Conservation (phyloP, 805 yeast genomes). For the Tetrapisispora pingtungensis region DNA sequence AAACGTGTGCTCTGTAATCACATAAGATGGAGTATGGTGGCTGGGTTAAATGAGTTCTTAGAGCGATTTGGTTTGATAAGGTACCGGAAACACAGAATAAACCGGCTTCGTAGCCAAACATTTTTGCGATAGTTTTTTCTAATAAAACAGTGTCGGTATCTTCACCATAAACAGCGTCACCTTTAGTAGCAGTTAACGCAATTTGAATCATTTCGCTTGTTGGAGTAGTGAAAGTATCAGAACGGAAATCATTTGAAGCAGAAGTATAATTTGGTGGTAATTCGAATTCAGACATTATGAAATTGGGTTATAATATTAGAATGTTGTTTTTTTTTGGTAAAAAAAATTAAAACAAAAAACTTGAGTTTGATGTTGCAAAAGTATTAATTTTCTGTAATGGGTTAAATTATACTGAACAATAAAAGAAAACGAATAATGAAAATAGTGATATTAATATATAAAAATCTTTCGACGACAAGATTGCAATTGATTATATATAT, state of each 20-base stretch:
- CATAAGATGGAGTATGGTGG: constrained; percentile 74
- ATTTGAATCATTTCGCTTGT: constrained; percentile 62
- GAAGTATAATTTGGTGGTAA: constrained; percentile 21
- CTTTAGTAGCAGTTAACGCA: constrained; percentile 47
- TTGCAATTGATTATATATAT: too few species aligned
- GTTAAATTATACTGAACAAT: too few species aligned
- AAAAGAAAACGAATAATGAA: too few species aligned
- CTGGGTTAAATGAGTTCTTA: constrained; percentile 63
- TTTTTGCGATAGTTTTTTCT: constrained; percentile 50
- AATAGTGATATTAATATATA: too few species aligned
- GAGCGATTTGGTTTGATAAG: constrained; percentile 76
- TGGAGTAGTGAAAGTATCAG: constrained; percentile 91
- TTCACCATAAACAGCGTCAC: constrained; percentile 86
- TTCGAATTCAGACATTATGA: constrained; percentile 13
- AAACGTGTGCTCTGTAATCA: constrained; percentile 80
- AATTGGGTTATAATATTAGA: neutral
- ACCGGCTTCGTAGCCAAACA: constrained; percentile 76
- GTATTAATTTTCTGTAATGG: too few species aligned
- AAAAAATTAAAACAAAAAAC: too few species aligned
- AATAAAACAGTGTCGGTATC: constrained; percentile 59
- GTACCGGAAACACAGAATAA: constrained; percentile 85
- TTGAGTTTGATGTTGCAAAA: too few species aligned
- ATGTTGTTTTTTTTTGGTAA: neutral
- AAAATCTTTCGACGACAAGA: too few species aligned
- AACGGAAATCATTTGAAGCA: constrained; percentile 43